phyloP scores from a whole-genome alignment of 2,329 filamentous ascomycete genomes.

The Davidsoniella australis region DNA sequence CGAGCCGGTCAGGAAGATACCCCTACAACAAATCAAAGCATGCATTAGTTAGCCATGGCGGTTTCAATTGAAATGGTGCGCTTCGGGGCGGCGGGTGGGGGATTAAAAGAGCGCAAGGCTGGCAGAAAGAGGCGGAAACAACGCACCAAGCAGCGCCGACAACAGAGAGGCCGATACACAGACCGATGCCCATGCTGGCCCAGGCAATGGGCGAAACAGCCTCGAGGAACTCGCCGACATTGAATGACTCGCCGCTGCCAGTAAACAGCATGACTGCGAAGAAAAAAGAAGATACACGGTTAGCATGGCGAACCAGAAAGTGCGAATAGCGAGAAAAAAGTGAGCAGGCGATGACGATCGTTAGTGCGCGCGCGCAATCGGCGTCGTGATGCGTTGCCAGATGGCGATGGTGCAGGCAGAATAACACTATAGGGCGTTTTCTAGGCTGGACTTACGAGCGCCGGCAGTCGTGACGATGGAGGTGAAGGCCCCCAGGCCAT shows the following conservation, averaged over 20 bases:
- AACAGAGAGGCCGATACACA: slow-evolving; percentile 92
- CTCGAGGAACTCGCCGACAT: slow-evolving; percentile 91
- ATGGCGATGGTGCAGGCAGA: background rate
- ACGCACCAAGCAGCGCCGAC: slow-evolving; percentile 90
- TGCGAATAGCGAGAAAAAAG: background rate
- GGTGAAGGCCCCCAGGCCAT: slow-evolving; percentile 51
- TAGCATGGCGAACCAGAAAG: background rate
- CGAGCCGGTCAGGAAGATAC: slow-evolving; percentile 95
- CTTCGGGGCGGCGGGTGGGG: background rate
- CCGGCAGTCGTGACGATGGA: slow-evolving; percentile 56
- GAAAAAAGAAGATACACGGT: background rate
- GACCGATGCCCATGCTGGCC: slow-evolving; percentile 75
- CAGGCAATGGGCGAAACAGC: slow-evolving; percentile 86
- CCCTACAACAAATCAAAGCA: slow-evolving; percentile 39
- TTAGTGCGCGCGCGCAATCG: background rate
- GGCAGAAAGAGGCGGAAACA: slow-evolving; percentile 9
- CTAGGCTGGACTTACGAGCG: slow-evolving; percentile 45
- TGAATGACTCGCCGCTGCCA: slow-evolving; percentile 87
- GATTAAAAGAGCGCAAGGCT: slow-evolving; percentile 1
- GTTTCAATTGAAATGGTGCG: background rate
- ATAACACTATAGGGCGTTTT: background rate
- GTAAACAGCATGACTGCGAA: slow-evolving; percentile 90
- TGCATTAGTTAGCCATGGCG: background rate
- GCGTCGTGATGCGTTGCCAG: background rate
- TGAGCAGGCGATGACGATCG: background rate